phyloP scores from a whole-genome alignment of 2,329 filamentous ascomycete genomes.

The Hymenoscyphus infarciens region DNA sequence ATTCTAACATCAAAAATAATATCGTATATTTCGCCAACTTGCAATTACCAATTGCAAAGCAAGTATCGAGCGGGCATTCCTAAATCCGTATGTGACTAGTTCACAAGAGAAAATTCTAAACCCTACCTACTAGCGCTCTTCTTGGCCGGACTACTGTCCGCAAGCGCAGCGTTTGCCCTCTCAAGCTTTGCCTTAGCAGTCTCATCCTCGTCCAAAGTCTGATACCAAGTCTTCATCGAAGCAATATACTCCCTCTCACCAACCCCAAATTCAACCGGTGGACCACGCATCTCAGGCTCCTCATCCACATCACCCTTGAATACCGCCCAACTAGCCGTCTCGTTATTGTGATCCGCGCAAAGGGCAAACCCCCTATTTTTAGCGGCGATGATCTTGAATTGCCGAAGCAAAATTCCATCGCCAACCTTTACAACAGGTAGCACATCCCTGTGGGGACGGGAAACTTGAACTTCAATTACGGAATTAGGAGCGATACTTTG shows the following conservation, averaged over 20 bases:
- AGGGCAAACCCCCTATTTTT: slow-evolving; percentile 53
- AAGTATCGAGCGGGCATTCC: background rate
- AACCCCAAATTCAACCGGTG: slow-evolving; percentile 54
- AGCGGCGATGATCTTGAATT: slow-evolving; percentile 52
- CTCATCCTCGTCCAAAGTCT: slow-evolving; percentile 39
- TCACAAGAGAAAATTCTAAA: background rate
- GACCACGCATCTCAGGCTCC: slow-evolving; percentile 51
- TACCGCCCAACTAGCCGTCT: slow-evolving; percentile 58
- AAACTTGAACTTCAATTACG: slow-evolving; percentile 54
- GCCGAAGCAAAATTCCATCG: slow-evolving; percentile 56
- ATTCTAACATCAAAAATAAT: background rate
- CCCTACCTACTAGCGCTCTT: background rate
- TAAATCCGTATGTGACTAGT: background rate
- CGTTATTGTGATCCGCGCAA: slow-evolving; percentile 41
- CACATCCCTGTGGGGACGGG: slow-evolving; percentile 54
- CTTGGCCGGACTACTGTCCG: background rate
- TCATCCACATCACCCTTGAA: slow-evolving; percentile 44
- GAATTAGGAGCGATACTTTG: slow-evolving; percentile 48
- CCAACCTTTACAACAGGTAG: slow-evolving; percentile 53
- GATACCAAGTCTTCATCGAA: slow-evolving; percentile 46
- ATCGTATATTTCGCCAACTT: background rate
- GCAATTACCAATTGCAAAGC: background rate
- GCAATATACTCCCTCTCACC: slow-evolving; percentile 48
- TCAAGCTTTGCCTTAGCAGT: slow-evolving; percentile 46
- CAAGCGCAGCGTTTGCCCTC: slow-evolving; percentile 41